Evolutionary conservation across 306 rosid species (phyloP).

Genomic region (Corylus americana): DNA sequence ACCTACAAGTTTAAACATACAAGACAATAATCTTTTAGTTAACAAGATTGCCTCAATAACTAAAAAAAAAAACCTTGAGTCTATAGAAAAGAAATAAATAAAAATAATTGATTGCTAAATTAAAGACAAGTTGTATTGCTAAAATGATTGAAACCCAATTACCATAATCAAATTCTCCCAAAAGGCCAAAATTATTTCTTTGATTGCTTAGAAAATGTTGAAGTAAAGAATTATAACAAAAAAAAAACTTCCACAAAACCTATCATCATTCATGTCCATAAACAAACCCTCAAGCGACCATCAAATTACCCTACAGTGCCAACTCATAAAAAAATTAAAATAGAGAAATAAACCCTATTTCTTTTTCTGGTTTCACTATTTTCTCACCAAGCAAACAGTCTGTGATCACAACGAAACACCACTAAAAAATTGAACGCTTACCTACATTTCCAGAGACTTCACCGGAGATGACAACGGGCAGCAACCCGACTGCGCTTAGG

Average conservation of each 20-base stretch:
- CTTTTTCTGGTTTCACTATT: not conserved
- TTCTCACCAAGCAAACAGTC: not conserved
- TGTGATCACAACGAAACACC: not conserved
- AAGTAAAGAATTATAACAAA: not conserved
- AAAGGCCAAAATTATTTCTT: not conserved
- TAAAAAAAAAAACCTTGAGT: not conserved
- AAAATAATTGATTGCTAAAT: not conserved
- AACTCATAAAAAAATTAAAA: no score
- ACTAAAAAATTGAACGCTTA: not conserved
- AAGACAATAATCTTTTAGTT: not conserved
- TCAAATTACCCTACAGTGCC: no score
- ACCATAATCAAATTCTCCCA: not conserved
- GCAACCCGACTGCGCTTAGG: slow-evolving; percentile 6
- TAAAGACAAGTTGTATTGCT: not conserved
- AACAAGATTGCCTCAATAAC: not conserved
- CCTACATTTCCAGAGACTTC: slow-evolving; percentile 3
- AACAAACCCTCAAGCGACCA: no score
- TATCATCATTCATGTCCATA: not conserved
- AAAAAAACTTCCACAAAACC: not conserved
- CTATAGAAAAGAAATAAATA: not conserved
- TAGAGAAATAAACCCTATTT: no score
- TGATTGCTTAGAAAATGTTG: not conserved
- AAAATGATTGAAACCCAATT: not conserved
- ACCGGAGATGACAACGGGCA: not conserved
- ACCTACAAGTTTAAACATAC: not conserved